phyloP scores from a whole-genome alignment of 2,329 filamentous ascomycete species.

The Dothidotthia symphoricarpi region DNA sequence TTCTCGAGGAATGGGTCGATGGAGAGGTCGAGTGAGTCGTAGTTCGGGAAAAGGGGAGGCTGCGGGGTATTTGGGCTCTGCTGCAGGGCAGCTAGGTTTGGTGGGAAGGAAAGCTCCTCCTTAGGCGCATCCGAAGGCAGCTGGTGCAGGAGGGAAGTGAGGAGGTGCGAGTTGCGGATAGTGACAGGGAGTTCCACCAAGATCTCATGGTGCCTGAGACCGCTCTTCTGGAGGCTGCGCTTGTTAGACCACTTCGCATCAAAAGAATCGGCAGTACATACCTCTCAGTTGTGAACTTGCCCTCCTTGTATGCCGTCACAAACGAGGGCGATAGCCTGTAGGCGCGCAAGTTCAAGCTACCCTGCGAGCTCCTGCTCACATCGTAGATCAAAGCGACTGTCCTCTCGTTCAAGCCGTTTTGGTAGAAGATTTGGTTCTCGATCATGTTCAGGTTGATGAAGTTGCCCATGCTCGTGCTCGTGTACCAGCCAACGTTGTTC shows the following conservation, averaged over 20 bases:
- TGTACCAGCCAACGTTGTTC: conserved; percentile 98
- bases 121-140: conserved; percentile 67
- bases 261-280: conserved; percentile 47
- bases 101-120: conserved; percentile 70
- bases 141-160: conserved; percentile 94
- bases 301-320: conserved; percentile 90
- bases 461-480: conserved; percentile 97
- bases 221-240: conserved; percentile 84
- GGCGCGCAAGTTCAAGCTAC: conserved; percentile 81
- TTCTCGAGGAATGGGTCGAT: conserved; percentile 98
- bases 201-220: conserved; percentile 90
- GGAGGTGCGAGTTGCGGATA: conserved; percentile 95
- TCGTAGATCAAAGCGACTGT: conserved; percentile 91
- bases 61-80: conserved; percentile 59
- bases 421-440: conserved; percentile 97
- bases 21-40: conserved; percentile 84
- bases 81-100: conserved; percentile 75
- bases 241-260: conserved; percentile 12
- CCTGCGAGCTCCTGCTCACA: conserved; percentile 90
- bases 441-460: conserved; percentile 93
- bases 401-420: conserved; percentile 83
- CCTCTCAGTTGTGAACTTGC: conserved; percentile 96
- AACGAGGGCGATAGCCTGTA: conserved; percentile 87
- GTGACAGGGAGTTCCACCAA: conserved; percentile 83
- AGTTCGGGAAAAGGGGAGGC: conserved; percentile 76